Evolutionary conservation across 306 rosid species (phyloP).

Genomic region (Lotus japonicus): DNA sequence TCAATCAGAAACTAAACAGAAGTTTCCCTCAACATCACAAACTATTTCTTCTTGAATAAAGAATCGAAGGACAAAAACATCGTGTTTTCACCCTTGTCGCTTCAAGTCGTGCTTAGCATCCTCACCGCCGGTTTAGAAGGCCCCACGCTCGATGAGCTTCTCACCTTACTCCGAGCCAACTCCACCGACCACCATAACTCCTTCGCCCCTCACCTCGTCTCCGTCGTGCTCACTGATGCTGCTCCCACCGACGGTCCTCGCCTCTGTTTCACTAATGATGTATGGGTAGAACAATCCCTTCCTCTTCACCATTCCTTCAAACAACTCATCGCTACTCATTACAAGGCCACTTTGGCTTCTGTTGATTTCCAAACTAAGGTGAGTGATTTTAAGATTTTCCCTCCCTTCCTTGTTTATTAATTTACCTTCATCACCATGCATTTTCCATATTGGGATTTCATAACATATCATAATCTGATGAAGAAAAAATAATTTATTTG

Average conservation of each 20-base stretch:
- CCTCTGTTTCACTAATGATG: no score
- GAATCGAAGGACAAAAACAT: constrained; percentile 38
- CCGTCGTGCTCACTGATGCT: constrained; percentile 52
- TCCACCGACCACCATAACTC: constrained; percentile 53
- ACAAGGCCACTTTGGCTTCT: no score
- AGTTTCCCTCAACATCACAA: constrained; percentile 39
- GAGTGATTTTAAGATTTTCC: no score
- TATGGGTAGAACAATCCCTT: no score
- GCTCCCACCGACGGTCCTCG: constrained; percentile 62
- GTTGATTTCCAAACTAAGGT: no score
- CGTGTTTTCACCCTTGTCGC: constrained; percentile 65
- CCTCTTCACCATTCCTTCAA: no score
- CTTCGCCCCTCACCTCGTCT: constrained; percentile 50
- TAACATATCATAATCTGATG: no score
- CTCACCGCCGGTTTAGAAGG: constrained; percentile 65
- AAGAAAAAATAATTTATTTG: neutral
- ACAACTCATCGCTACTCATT: no score
- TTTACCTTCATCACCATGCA: no score
- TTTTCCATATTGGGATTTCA: no score
- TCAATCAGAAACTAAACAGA: no score
- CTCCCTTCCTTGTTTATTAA: no score
- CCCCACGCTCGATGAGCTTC: constrained; percentile 57
- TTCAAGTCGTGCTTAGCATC: constrained; percentile 64
- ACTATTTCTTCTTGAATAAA: constrained; percentile 34
- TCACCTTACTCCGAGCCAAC: constrained; percentile 60